Evolutionary conservation across 2,329 filamentous ascomycete species (phyloP), one percentile per base, ranked within the genome.

Genomic region (Byssothecium circinans): DNA sequence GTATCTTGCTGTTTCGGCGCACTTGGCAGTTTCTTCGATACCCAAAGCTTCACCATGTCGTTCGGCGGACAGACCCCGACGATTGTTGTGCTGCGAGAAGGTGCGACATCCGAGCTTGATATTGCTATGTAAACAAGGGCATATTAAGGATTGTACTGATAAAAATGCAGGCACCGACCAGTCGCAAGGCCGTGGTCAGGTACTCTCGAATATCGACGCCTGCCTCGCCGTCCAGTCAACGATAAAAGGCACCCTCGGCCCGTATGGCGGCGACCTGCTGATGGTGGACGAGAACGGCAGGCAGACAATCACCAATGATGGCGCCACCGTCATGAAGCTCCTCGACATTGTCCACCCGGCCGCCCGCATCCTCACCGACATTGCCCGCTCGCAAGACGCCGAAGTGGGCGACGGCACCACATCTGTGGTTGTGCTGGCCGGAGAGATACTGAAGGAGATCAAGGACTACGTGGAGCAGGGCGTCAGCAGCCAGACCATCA

Each of bases 241-340:
- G 50, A 92, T 99, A 78, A 95, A 95, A 78, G 89, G 88, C 65
- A 99, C 94, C 17, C 81, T 99, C 29, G 94, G 94, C 33, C 94
- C 94, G 27, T 99, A 97, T 75, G 94, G 94, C 70, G 94, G 94
- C 67, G 94, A 99, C 76, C 78, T 97, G 71, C 81, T 99, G 72
- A 86, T 99, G 76, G 92, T 97, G 47, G 94, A 97, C 75, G 86
- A 85, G 74, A 96, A 96, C 80, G 94, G 94, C 73, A 86, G 78
- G 74, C 91, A 96, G 78, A 99, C 94, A 45, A 97, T 99, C 71
- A 99, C 94, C 64, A 99, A 99, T 76, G 94, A 99, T 78, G 94
- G 94, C 69, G 94, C 94, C 40, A 99, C 94, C 41, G 94, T 97
- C 53, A 99, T 99, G 94, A 97, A 96, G 89, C 88, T 99, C 45